These are phyloP conservation scores for Fraxinus dipetala DNA, from an alignment of 305 asterid genomes.

Conservation along the genomic window DNA sequence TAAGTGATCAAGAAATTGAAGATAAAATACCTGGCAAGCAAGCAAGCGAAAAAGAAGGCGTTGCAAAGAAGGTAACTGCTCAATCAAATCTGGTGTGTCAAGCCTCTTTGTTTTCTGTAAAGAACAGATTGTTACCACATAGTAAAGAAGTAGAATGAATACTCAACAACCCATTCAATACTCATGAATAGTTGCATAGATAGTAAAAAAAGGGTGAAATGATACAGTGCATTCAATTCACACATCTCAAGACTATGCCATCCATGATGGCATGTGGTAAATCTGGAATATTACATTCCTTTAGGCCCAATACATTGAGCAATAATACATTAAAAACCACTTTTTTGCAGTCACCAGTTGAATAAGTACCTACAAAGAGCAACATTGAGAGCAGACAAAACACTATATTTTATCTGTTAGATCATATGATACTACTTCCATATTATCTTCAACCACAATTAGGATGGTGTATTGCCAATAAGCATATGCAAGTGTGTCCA, in stretches of 20 bases:
- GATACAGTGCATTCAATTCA: neutral
- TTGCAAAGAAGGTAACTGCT: slow-evolving; percentile 67
- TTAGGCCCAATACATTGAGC: neutral
- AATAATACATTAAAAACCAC: neutral
- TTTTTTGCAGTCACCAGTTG: neutral
- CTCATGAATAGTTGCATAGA: slow-evolving; percentile 3
- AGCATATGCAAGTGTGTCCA: neutral
- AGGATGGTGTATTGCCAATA: neutral
- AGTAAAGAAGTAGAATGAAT: slow-evolving; percentile 4
- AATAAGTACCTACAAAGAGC: neutral
- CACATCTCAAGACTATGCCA: slow-evolving; percentile 11
- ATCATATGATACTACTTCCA: neutral
- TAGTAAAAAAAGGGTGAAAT: neutral
- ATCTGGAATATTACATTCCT: slow-evolving; percentile 9
- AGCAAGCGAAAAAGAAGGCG: slow-evolving; percentile 76
- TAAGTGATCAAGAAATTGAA: neutral
- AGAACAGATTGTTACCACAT: slow-evolving; percentile 16
- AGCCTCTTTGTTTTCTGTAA: slow-evolving; percentile 63
- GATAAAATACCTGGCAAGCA: slow-evolving; percentile 54
- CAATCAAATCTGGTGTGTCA: slow-evolving; percentile 54
- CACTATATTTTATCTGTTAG: neutral
- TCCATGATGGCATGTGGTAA: neutral
- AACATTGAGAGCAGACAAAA: neutral
- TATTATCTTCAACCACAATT: neutral
- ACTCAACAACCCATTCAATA: neutral